Base-by-base conservation (phyloP, 2,329 filamentous ascomycete species). In the Phialophora verrucosa region DNA sequence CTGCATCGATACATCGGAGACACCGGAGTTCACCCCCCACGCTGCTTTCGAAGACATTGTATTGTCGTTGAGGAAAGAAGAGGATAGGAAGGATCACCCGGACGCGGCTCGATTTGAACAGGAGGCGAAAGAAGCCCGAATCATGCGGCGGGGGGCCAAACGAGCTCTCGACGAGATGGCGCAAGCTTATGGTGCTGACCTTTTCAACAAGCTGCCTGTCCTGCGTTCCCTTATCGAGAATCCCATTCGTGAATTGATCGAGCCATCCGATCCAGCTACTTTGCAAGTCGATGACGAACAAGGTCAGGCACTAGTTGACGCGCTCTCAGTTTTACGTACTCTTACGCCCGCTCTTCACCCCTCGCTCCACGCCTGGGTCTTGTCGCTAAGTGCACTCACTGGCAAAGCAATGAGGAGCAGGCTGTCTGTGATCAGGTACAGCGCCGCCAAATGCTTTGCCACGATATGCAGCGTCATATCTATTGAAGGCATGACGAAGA, bases 381-480 rank as follows among this genome's bases (percentile, higher is more conserved):
- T 96, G 77, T 84, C 90, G 59, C 86, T 97, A 73, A 86, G 97
- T 77, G 93, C 94, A 7, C 83, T 94, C 44, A 88, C 99, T 61
- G 91, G 93, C 72, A 94, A 90, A 77, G 94, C 92, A 3, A 83
- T 99, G 51, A 92, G 94, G 73, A 96, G 92, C 23, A 88, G 90
- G 72, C 84, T 98, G 14, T 96, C 95, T 2, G 92, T 99, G 2
- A 92, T 99, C 76, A 88, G 95, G 47, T 99, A 99, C 78, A 95
- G 94, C 79, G 95, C 95, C 27, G 95, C 95, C 0, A 99, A 99
- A 78, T 98, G 95, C 76, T 88, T 99, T 76, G 96, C 95, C 8
- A 99, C 95, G 1, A 90, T 98, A 53, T 99, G 96, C 83, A 99
- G 94, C 76, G 91, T 98, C 71, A 96, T 99, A 72, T 92, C 92